These are phyloP conservation scores for Viridothelium virens DNA, from an alignment of 495 filamentous ascomycete species.

Conservation along the genomic window DNA sequence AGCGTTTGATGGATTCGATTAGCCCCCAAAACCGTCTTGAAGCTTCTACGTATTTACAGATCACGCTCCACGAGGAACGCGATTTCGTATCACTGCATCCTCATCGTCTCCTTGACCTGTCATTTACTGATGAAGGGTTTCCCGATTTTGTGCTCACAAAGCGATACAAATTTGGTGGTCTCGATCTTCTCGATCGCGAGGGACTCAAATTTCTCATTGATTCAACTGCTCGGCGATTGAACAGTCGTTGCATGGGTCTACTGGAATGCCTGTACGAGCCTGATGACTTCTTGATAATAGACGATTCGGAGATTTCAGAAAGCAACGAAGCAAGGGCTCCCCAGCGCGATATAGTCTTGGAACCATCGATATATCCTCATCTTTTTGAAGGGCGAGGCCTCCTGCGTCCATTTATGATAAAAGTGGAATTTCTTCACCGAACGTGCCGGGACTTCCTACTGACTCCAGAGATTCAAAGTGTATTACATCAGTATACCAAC, in stretches of 20 bases:
- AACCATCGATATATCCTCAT: not conserved
- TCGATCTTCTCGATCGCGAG: not conserved
- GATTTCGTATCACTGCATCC: not conserved
- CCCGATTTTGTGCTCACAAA: not conserved
- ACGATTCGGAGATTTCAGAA: not conserved
- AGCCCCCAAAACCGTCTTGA: not conserved
- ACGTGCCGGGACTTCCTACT: not conserved
- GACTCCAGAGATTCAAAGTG: not conserved
- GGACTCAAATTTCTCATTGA: not conserved
- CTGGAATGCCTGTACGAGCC: not conserved
- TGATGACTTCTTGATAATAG: not conserved
- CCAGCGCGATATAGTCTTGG: not conserved
- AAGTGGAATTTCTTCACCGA: not conserved
- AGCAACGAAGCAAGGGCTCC: not conserved
- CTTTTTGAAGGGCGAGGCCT: not conserved
- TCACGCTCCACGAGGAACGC: not conserved
- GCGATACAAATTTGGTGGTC: not conserved
- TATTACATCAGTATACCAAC: not conserved
- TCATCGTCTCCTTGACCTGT: not conserved
- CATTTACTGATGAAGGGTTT: not conserved
- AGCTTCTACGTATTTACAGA: not conserved
- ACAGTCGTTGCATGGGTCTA: constrained; percentile 1
- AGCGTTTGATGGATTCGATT: not conserved
- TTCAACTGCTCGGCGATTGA: not conserved
- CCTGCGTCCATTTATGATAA: not conserved